Evolutionary conservation across 164 flowering plant genomes (phyloP).

Genomic region (Liquidambar formosana): DNA sequence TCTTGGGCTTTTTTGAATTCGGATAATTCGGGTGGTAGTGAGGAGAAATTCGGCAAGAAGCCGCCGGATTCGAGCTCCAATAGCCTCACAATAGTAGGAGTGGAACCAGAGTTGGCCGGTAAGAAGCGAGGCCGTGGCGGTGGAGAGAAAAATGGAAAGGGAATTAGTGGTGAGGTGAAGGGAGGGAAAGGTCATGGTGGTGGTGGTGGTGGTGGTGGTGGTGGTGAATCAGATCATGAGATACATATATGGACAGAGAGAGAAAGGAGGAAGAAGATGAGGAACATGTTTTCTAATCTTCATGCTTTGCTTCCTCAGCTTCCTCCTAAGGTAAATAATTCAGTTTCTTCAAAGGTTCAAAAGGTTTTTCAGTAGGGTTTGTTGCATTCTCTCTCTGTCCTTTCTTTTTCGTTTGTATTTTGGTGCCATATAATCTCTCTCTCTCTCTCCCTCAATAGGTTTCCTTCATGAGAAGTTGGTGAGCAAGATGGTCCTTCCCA

Average conservation of each 20-base stretch:
- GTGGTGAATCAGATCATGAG: conserved; percentile 59
- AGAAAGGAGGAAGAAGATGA: conserved; percentile 95
- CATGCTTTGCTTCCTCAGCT: conserved; percentile 91
- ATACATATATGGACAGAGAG: conserved; percentile 86
- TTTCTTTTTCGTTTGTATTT: neutral
- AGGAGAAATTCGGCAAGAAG: neutral
- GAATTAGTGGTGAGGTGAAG: neutral
- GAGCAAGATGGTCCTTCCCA: neutral
- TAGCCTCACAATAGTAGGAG: conserved; percentile 13
- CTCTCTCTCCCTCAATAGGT: neutral
- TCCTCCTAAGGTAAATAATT: conserved; percentile 67
- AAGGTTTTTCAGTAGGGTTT: no score
- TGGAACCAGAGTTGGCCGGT: conserved; percentile 1
- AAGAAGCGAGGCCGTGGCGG: conserved; percentile 22
- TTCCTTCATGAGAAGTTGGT: no score
- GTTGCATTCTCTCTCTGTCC: neutral
- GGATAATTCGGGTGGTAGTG: conserved; percentile 31
- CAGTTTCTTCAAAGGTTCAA: neutral
- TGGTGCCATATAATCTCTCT: no score
- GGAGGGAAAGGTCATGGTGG: conserved; percentile 11
- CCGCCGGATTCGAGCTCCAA: conserved; percentile 11
- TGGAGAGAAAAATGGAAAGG: conserved; percentile 14
- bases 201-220: conserved; percentile 16
- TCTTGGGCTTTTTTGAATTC: conserved; percentile 45
- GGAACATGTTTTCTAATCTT: conserved; percentile 75